Base-by-base conservation (phyloP, 2,329 filamentous ascomycete species). In the Ilyonectria mors-panacis region DNA sequence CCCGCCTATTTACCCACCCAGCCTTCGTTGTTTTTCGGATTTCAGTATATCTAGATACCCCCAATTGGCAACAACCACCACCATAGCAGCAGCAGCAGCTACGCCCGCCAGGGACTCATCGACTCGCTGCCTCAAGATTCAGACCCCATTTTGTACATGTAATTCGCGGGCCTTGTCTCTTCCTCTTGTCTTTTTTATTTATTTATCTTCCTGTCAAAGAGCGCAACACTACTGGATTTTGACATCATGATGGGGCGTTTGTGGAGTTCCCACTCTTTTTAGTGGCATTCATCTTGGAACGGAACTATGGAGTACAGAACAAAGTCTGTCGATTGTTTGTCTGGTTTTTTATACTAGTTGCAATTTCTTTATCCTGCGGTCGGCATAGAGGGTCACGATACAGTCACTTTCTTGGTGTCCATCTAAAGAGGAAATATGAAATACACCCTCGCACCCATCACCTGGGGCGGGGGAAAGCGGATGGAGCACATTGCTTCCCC, bases 211-310 rank as follows among this genome's bases (percentile, higher is more conserved):
- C 28, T 59, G 26, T 66, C 62, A 26, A 73, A 70, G 71, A 71
- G 69, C 68, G 70, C 44, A 61, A 53, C 35, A 55, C 35, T 60
- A 61, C 55, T 63, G 69, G 67, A 48, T 68, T 69, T 70, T 55
- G 63, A 75, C 68, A 70, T 74, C 65, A 77, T 74, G 75, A 76
- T 63, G 60, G 65, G 76, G 76, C 75, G 76, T 78, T 75, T 69
- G 56, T 48, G 76, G 76, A 72, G 76, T 78, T 71, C 45, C 57
- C 42, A 37, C 47, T 30, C 42, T 37, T 53, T 56, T n/a, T 30
- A 61, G 55, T 35, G 65, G 64, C 63, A 71, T 70, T 68, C 63
- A 62, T 60, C 55, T 67, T 54, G 64, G 64, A 55, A 64, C 59
- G 73, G 69, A 72, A 66, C 70, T 70, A 67, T 50, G 71, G 73